Base-by-base conservation (phyloP, 2,329 filamentous ascomycete genomes). In the Diaporthe sp. region DNA sequence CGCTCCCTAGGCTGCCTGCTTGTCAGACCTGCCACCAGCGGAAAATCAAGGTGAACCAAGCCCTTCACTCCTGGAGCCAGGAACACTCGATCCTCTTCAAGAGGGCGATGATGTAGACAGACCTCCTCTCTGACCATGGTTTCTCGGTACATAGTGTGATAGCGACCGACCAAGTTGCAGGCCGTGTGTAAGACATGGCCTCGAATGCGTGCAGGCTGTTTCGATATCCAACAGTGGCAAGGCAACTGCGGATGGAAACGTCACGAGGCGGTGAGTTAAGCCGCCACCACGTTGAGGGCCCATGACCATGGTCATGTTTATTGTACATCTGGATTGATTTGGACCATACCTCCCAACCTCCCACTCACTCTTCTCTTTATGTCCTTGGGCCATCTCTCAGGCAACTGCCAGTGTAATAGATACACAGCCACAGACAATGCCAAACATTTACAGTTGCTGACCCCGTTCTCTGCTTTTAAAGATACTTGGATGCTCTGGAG, bases 171-270 rank as follows among this genome's bases (percentile, higher is more conserved):
- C 60, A 25, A 63, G 60, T 47, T 63, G 60, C 39, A 28, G 60
- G 60, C 39, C 60, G 8, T 63, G 60, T 63, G 39, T 15, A 28
- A 44, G n/a, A 20, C 15, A 28, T 42, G 39, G 13, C 7, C n/a
- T 63, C 31, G 60, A 63, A 22, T 63, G 60, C 39, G 60, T 63
- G 60, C 60, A 63, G 39, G 39, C 25, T 5, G 25, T 63, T 47
- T 28, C 60, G 1, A 47, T 22, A 12, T 28, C 17, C 39, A 63
- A 47, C 9, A 25, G n/a, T 20, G 58, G 22, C 7, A 28, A 44
- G 2, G 25, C n/a, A 12, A 5, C n/a, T 47, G 13, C 39, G 17
- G 60, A 63, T 31, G 25, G 39, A 31, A 63, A 22, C 15, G n/a
- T 63, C 39, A 63, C 60, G 15, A 63, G 60, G 20, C n/a, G 60